Evolutionary conservation across 495 filamentous ascomycete genomes (phyloP), one percentile per base, ranked within the genome.

Genomic region (Xylaria castorea): DNA sequence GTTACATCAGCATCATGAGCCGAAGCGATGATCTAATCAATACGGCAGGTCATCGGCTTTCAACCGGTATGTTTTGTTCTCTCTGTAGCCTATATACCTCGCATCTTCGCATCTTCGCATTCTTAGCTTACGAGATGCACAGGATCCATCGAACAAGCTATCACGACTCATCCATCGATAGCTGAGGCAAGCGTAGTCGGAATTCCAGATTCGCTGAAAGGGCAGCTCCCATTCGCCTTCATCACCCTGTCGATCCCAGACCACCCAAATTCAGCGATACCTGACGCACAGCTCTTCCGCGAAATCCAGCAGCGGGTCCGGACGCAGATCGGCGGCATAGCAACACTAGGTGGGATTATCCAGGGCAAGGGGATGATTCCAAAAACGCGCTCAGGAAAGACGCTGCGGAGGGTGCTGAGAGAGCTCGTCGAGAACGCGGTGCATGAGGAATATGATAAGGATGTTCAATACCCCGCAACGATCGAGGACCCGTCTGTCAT

Each of bases 1-100:
- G 92, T 2, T 97, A 97, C 78, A 87, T 97, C 61, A 91, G 93
- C 77, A 89, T 97, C 76, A 94, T 97, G 93, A 89, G 91, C 2
- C 87, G 94, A 68, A 89, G 90, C 5, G 95, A 98, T 84, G 95
- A 98, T 80, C 91, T 98, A 71, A 97, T 98, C 79, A 98, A 98
- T 77, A 95, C 97, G 1, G 94, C 95, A 36, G 95, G 95, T 3
- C 95, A 98, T 82, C 89, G 95, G 5, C 94, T 98, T 73, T 93
- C 91, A 76, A 98, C 94, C 3, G 94, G 92, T 92, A 84, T 68
- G 84, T 78, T n/a, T 32, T 42, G 7, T 46, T 38, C 42, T 20
- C 6, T 36, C 6, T 42, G 7, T 57, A 12, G 6, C 55, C 20
- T n/a, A 8, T 50, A 25, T 27, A 36, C 27, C 58, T 12, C 22